phyloP scores from a whole-genome alignment of 2,329 filamentous ascomycete genomes.

The Phialocephala sp. region DNA sequence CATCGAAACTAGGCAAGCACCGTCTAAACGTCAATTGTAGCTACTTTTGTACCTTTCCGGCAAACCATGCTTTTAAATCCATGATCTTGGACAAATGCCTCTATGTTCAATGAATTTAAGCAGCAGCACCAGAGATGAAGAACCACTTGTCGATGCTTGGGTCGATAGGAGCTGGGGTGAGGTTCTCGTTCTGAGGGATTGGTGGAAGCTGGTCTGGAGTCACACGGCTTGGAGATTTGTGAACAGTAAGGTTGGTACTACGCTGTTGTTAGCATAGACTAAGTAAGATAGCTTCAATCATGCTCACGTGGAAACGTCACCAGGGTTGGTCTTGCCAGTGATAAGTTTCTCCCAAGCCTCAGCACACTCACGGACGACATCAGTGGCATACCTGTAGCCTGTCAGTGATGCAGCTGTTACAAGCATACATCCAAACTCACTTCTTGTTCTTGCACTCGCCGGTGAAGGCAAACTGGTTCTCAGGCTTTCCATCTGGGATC shows the following conservation, averaged over 20 bases:
- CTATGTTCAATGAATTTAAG: conserved; percentile 55
- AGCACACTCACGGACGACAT: conserved; percentile 92
- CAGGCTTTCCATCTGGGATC: conserved; percentile 99
- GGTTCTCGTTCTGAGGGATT: conserved; percentile 80
- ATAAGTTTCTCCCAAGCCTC: conserved; percentile 98
- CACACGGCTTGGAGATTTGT: conserved; percentile 75
- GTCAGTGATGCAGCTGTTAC: conserved; percentile 22
- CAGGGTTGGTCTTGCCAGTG: conserved; percentile 82
- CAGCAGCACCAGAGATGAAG: conserved; percentile 98
- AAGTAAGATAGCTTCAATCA: neutral
- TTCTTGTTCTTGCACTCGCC: conserved; percentile 99
- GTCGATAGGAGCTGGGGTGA: conserved; percentile 87
- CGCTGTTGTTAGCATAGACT: conserved; percentile 41
- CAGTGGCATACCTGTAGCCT: conserved; percentile 79
- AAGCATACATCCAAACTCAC: conserved; percentile 51
- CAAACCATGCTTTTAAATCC: conserved; percentile 22
- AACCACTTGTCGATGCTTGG: conserved; percentile 99
- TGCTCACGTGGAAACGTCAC: conserved; percentile 82
- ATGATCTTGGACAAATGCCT: conserved; percentile 14
- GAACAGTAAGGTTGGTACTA: conserved; percentile 81
- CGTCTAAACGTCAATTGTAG: conserved; percentile 22
- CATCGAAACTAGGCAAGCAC: conserved; percentile 11
- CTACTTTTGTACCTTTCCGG: conserved; percentile 24
- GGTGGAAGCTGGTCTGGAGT: conserved; percentile 72
- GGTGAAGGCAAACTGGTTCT: conserved; percentile 99